Evolutionary conservation across 139 green algal species (phyloP), one percentile per base, ranked within the genome.

Genomic region (Closterium sp.): DNA sequence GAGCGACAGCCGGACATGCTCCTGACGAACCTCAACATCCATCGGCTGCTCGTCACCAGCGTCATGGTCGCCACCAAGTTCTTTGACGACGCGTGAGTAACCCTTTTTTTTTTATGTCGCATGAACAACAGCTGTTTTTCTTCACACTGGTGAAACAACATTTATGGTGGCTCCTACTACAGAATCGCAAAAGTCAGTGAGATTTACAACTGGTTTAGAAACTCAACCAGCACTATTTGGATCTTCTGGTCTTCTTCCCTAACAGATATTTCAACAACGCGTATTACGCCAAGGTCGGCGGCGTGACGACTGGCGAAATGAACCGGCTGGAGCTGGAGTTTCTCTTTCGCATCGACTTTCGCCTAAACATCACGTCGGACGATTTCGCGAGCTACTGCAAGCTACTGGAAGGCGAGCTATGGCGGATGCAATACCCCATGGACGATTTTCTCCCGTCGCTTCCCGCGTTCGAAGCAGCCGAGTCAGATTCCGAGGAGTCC

Each of bases 241-340:
- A 79, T 24, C 62, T 27, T 24, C 62, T 13, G 27, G 24, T 79
- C 62, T 79, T 79, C 2, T 79, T 13, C 21, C 45, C 17, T n/a
- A 45, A 28, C 90, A 93, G 90, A 38, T 95, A 96, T 86, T 98
- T 96, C 95, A 97, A 96, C 90, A 98, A 98, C 91, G 88, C 92
- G 10, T 97, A 97, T 91, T 98, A 97, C 90, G 97, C 95, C 86
- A 95, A 95, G 90, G 95, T 97, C 62, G 97, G 96, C 62, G 97
- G 97, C 31, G 93, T 98, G 31, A 94, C 89, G 28, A 96, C 95
- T 13, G 90, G 86, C 27, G 97, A 98, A 95, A 91, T 98, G 31
- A 98, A 98, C 90, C 86, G 88, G 17, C 95, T 98, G 70, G 97
- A 98, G 96, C 90, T 97, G 45, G 92, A 97, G 91, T 94, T 98